These are phyloP conservation scores for Taphrina confusa DNA, from an alignment of 1,139 yeast species.

Conservation along the genomic window DNA sequence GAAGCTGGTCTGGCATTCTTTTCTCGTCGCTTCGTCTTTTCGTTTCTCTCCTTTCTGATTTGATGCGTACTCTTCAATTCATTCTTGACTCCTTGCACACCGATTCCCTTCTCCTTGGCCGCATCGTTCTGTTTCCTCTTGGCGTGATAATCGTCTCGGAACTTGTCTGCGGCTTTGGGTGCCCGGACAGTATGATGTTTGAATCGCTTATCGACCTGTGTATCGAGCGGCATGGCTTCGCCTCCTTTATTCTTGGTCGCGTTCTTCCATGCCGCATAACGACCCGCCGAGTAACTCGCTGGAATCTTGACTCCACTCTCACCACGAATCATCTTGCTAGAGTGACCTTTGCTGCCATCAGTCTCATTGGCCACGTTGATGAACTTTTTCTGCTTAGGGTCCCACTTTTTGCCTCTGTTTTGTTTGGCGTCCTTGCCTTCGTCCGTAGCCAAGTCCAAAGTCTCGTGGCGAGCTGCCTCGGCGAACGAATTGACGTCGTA, in stretches of 20 bases:
- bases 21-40: slow-evolving; percentile 69
- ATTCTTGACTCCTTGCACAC: slow-evolving; percentile 47
- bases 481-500: slow-evolving; percentile 56
- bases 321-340: slow-evolving; percentile 75
- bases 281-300: slow-evolving; percentile 87
- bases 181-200: slow-evolving; percentile 70
- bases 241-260: slow-evolving; percentile 47
- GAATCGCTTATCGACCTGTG: slow-evolving; percentile 44
- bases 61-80: slow-evolving; percentile 72
- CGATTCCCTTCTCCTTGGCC: slow-evolving; percentile 73
- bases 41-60: slow-evolving; percentile 73
- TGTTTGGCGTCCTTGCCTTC: slow-evolving; percentile 55
- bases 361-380: slow-evolving; percentile 38
- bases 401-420: slow-evolving; percentile 85
- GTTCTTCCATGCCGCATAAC: slow-evolving; percentile 54
- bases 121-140: slow-evolving; percentile 81
- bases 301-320: slow-evolving; percentile 94
- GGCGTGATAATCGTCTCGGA: slow-evolving; percentile 78
- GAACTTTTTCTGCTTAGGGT: slow-evolving; percentile 63
- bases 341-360: slow-evolving; percentile 41
- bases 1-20: slow-evolving; percentile 78
- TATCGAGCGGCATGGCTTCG: slow-evolving; percentile 42
- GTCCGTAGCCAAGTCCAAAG: slow-evolving; percentile 81
- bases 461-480: slow-evolving; percentile 77
- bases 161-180: slow-evolving; percentile 86